Percentiles rank a stretch among this genome's conserved stretches.
phyloP scores from a whole-genome alignment of 192 early-diverging fungal genomes.

The Coemansia sp. region DNA sequence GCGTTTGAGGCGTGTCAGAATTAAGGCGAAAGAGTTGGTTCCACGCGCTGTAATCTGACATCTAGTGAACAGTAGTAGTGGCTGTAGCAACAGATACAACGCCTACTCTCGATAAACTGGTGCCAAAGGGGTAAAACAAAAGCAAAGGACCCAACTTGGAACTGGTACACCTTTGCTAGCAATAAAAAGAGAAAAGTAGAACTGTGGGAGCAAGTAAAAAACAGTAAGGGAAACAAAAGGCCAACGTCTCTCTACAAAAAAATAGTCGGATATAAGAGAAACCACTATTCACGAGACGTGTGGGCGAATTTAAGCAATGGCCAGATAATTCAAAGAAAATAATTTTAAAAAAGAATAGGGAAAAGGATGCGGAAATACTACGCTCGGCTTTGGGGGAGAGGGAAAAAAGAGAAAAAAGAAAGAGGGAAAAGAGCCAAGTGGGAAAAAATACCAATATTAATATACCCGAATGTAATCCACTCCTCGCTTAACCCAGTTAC shows the following conservation, averaged over 20 bases:
- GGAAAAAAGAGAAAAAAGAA: background rate
- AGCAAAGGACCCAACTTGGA: background rate
- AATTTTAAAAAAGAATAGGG: background rate
- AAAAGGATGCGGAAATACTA: background rate
- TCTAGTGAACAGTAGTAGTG: slow-evolving; percentile 10
- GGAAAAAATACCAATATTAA: background rate
- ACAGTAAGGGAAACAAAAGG: background rate
- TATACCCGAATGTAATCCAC: too few species aligned
- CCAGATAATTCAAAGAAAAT: background rate
- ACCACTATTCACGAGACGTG: background rate
- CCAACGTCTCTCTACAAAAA: background rate
- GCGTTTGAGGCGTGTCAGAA: slow-evolving; percentile 55
- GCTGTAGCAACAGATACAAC: background rate
- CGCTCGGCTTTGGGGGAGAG: too few species aligned
- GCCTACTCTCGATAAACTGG: background rate
- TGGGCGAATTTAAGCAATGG: background rate
- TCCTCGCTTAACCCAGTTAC: too few species aligned
- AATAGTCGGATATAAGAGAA: background rate
- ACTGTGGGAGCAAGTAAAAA: background rate
- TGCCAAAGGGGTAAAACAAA: background rate
- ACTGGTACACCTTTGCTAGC: background rate
- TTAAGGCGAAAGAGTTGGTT: slow-evolving; percentile 56
- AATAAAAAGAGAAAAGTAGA: background rate
- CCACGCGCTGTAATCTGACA: slow-evolving; percentile 49
- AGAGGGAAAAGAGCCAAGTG: background rate